Evolutionary conservation across 2,329 filamentous ascomycete genomes (phyloP).

Genomic region (Alternaria angustiovoidea): DNA sequence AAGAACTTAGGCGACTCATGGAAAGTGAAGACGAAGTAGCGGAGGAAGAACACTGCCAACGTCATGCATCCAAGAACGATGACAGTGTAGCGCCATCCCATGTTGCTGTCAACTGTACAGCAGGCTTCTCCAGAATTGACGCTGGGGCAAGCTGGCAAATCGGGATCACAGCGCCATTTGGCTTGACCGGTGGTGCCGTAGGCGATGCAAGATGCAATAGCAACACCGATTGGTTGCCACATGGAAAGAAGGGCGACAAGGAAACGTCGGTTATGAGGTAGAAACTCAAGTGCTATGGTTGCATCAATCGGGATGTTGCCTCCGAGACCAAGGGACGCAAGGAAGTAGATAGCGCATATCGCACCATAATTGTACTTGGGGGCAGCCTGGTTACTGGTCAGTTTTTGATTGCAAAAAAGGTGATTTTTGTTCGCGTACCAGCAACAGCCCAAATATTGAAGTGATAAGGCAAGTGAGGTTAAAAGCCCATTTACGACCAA

Average conservation of each 20-base stretch:
- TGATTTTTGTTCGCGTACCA: conserved; percentile 17
- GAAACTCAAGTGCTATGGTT: conserved; percentile 37
- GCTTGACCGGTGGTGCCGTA: conserved; percentile 34
- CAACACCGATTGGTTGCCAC: conserved; percentile 43
- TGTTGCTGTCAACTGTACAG: conserved; percentile 29
- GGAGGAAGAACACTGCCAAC: conserved; percentile 37
- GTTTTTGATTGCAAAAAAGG: not conserved
- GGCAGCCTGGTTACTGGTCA: conserved; percentile 29
- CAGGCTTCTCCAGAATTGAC: conserved; percentile 8
- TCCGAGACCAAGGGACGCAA: conserved; percentile 36
- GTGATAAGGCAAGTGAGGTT: conserved; percentile 41
- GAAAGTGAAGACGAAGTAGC: conserved; percentile 41
- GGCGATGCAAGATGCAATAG: conserved; percentile 37
- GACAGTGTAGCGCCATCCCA: conserved; percentile 44
- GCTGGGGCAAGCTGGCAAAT: conserved; percentile 25
- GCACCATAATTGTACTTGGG: conserved; percentile 42
- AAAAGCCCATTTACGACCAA: conserved; percentile 41
- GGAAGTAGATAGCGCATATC: conserved; percentile 41
- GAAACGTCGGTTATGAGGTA: conserved; percentile 38
- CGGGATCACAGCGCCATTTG: conserved; percentile 39
- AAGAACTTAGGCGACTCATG: conserved; percentile 42
- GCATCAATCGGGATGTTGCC: conserved; percentile 43
- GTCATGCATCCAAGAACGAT: conserved; percentile 40
- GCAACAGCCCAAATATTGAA: conserved; percentile 33
- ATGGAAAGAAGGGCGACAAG: conserved; percentile 42